A percentile compares a stretch with the other conserved stretches of the same genome.
These are phyloP conservation scores for Microdochium bolleyi DNA, from an alignment of 2,329 filamentous ascomycete species.

Conservation along the genomic window DNA sequence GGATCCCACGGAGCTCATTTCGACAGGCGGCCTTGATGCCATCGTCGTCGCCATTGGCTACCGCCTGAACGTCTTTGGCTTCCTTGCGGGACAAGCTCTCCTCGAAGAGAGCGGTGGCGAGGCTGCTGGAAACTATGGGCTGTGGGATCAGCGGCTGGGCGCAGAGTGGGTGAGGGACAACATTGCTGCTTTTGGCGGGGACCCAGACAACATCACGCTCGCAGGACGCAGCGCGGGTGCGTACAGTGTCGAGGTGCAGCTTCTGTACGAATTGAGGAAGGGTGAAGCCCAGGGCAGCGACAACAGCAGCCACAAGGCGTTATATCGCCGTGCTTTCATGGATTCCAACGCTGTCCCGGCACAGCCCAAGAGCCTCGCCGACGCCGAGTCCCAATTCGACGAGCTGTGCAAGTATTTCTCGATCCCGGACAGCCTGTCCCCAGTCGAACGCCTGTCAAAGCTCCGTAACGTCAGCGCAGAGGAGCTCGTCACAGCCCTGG, in stretches of 20 bases:
- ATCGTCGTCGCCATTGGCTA: conserved; percentile 26
- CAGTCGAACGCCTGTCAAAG: conserved; percentile 19
- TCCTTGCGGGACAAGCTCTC: conserved; percentile 5
- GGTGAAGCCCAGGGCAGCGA: neutral
- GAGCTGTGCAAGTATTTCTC: conserved; percentile 28
- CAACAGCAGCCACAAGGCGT: conserved; percentile 2
- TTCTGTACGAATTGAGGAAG: conserved; percentile 25
- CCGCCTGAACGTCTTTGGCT: conserved; percentile 12
- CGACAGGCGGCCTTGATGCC: conserved; percentile 12
- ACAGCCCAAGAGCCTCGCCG: conserved; percentile 28
- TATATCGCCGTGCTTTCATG: conserved; percentile 30
- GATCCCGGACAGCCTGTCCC: conserved; percentile 5
- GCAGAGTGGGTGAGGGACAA: conserved; percentile 36
- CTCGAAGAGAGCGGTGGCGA: conserved; percentile 3
- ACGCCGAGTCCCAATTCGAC: conserved; percentile 30
- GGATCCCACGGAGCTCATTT: conserved; percentile 5
- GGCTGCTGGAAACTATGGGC: conserved; percentile 17
- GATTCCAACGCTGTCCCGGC: conserved; percentile 36
- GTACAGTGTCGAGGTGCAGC: conserved; percentile 29
- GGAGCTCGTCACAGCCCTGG: conserved; percentile 24
- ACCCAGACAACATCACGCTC: conserved; percentile 22
- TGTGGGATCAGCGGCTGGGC: conserved; percentile 36
- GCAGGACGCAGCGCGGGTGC: conserved; percentile 32
- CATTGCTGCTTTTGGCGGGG: conserved; percentile 17
- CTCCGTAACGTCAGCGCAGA: conserved; percentile 21